phyloP scores from a whole-genome alignment of 768 basidiomycete species.

The Leccinellum rugosiceps region DNA sequence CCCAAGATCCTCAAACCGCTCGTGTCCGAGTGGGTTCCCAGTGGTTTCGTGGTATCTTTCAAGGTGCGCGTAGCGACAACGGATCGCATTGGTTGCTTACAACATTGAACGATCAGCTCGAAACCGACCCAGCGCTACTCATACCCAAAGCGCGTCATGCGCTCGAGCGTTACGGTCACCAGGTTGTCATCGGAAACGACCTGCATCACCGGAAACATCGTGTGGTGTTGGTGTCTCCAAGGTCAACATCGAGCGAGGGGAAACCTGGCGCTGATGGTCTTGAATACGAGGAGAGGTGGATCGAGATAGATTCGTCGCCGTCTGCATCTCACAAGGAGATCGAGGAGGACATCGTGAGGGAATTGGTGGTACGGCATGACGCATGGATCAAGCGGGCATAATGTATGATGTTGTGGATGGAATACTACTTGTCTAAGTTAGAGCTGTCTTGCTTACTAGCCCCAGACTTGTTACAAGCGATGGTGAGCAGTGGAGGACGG shows the following conservation, averaged over 20 bases:
- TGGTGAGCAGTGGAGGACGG: no score
- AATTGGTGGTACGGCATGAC: conserved; percentile 71
- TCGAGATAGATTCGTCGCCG: conserved; percentile 51
- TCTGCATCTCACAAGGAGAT: conserved; percentile 64
- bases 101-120: conserved; percentile 54
- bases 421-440: not conserved
- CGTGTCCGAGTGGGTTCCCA: conserved; percentile 89
- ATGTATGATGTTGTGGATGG: not conserved
- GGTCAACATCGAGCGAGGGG: conserved; percentile 14
- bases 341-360: conserved; percentile 84
- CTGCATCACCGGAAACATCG: conserved; percentile 88
- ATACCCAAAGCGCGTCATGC: conserved; percentile 89
- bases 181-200: conserved; percentile 95
- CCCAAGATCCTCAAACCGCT: conserved; percentile 93
- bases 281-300: conserved; percentile 58
- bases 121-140: conserved; percentile 81
- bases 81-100: conserved; percentile 5
- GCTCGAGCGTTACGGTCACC: conserved; percentile 92
- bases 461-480: no score
- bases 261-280: conserved; percentile 16
- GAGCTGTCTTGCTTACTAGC: not conserved
- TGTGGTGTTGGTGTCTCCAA: conserved; percentile 83
- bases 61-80: conserved; percentile 56
- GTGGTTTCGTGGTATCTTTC: conserved; percentile 94
- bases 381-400: conserved; percentile 51